These are phyloP conservation scores for Plasmodium sp. DNA, from an alignment of 169 alveolate genomes.

Conservation along the genomic window DNA sequence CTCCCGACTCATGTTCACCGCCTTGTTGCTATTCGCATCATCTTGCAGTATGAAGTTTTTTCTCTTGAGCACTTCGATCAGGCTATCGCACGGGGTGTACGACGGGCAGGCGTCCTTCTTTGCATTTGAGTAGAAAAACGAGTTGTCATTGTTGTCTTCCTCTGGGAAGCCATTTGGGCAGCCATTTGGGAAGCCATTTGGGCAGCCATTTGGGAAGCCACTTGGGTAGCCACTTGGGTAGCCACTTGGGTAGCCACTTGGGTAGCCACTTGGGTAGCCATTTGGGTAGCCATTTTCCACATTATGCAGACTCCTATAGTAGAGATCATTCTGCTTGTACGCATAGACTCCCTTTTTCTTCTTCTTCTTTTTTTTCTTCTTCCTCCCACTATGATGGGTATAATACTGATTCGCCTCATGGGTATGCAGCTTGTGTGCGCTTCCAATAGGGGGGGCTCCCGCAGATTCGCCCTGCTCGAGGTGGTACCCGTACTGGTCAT, in stretches of 20 bases:
- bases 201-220: too few relatives aligned
- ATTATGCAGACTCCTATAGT: constrained; percentile 41
- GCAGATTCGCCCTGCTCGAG: neutral
- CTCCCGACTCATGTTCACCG: constrained; percentile 84
- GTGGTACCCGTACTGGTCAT: neutral
- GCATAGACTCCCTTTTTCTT: constrained; percentile 66
- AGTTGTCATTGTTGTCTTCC: constrained; percentile 54
- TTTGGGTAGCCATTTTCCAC: constrained; percentile 35
- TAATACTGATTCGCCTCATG: neutral
- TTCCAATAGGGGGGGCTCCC: neutral
- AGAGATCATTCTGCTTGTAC: constrained; percentile 55
- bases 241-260: neutral
- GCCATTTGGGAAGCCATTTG: too few relatives aligned
- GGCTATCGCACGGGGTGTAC: constrained; percentile 37
- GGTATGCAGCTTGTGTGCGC: neutral
- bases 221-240: too few relatives aligned
- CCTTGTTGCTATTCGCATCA: constrained; percentile 61
- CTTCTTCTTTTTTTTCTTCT: constrained; percentile 10
- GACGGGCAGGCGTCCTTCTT: neutral
- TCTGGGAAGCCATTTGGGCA: constrained; percentile 22
- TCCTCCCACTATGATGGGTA: neutral
- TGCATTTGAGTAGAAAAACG: constrained; percentile 49
- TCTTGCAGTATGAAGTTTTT: constrained; percentile 50
- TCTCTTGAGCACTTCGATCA: constrained; percentile 38
- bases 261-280: too few relatives aligned